Percentiles rank a stretch among this genome's conserved stretches.
Evolutionary conservation across 108 stramenopile genomes (phyloP).

Genomic region (Skeletonema costatum): DNA sequence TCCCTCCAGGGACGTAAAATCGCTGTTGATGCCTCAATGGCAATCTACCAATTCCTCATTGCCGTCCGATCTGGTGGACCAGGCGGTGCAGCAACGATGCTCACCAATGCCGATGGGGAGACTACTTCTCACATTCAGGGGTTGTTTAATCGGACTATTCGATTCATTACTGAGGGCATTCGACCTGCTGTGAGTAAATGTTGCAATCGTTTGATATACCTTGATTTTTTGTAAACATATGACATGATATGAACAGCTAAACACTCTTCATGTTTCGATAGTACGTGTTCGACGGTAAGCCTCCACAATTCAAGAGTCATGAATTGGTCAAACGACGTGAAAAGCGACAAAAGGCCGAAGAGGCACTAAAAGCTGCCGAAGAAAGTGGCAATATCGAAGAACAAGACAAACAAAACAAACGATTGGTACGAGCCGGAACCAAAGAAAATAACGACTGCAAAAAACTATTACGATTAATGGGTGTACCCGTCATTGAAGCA

Average conservation of each 20-base stretch:
- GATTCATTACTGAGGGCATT: constrained; percentile 92
- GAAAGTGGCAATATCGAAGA: constrained; percentile 89
- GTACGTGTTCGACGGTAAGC: constrained; percentile 98
- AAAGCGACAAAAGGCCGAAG: constrained; percentile 94
- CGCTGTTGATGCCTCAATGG: constrained; percentile 98
- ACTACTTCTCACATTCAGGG: constrained; percentile 98
- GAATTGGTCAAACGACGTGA: constrained; percentile 91
- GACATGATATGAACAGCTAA: too few species aligned
- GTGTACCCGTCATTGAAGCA: constrained; percentile 93
- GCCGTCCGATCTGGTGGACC: constrained; percentile 90
- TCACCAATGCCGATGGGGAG: constrained; percentile 93
- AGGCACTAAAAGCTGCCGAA: constrained; percentile 79
- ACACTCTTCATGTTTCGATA: too few species aligned
- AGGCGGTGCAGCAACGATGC: constrained; percentile 63
- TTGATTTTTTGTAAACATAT: too few species aligned
- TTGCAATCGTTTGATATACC: too few species aligned
- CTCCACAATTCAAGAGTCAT: constrained; percentile 93
- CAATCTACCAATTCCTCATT: constrained; percentile 98
- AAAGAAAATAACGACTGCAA: constrained; percentile 93
- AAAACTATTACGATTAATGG: constrained; percentile 91
- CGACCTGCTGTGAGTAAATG: constrained; percentile 66
- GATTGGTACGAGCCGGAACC: constrained; percentile 82
- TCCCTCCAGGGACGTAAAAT: constrained; percentile 95
- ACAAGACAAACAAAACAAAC: constrained; percentile 85
- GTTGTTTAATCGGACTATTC: constrained; percentile 98